Evolutionary conservation across 164 flowering plant genomes (phyloP), one percentile per base, ranked within the genome.

Genomic region (Macadamia integrifolia): DNA sequence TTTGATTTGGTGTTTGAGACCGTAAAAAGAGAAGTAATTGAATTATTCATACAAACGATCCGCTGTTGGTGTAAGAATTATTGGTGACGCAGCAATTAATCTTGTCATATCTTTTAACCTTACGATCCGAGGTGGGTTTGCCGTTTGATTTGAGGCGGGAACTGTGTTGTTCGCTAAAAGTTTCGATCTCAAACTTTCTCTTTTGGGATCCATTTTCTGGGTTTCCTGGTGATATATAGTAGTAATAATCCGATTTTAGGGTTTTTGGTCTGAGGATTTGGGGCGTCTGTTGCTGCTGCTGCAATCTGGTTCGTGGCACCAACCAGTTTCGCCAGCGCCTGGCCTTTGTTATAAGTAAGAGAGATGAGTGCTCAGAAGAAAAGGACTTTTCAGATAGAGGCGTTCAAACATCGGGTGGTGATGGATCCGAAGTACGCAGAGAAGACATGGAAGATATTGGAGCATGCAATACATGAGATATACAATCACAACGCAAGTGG

Each of bases 401-500:
- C 96, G 68, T 91, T 88, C 72, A 88, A 85, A 77, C 97, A 90
- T 60, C 81, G 81, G 63, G 96, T 91, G 46, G 96, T 88, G 74
- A 85, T 90, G 69, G 98, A 93, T 85, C 96, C 98, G 30, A 91
- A 91, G 65, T 91, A 91, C 61, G 93, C 94, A 11, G 98, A 93
- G 15, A 91, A 88, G 82, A 91, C 93, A 1, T 93, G 98, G 98
- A 87, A 83, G 81, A 79, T 90, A 52, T 69, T 93, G 76, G 98
- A 93, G 74, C 93, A 90, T 70, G 97, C 98, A n/a, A 93, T 93
- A 65, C 87, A 83, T 65, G 96, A 93, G 83, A 93, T 93, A 72
- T 93, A 91, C 75, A 88, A 91, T 76, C 97, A 93, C 61, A 91
- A 93, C 68, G 94, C 97, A n/a, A 87, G 93, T 58, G 93, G 93